Evolutionary conservation across 2,329 filamentous ascomycete species (phyloP).

Genomic region (Penicillium sclerotigenum): DNA sequence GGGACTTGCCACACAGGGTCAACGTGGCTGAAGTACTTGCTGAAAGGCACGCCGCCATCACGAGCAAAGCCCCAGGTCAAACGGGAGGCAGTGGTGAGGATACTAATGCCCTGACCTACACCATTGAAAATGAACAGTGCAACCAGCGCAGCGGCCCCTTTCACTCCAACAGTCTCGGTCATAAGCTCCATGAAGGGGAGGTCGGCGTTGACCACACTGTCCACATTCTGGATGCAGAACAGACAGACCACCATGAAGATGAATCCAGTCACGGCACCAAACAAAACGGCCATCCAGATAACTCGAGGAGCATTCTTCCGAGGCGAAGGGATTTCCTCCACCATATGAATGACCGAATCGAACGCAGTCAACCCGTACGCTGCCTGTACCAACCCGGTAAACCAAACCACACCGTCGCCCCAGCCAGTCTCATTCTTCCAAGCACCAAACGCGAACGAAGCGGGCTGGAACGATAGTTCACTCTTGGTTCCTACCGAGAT

Average conservation of each 20-base stretch:
- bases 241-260: slow-evolving; percentile 54
- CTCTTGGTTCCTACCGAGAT: slow-evolving; percentile 51
- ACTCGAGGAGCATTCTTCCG: slow-evolving; percentile 51
- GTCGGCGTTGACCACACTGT: slow-evolving; percentile 41
- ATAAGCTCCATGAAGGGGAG: slow-evolving; percentile 53
- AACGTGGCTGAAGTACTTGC: slow-evolving; percentile 46
- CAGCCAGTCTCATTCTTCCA: slow-evolving; percentile 55
- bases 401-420: slow-evolving; percentile 56
- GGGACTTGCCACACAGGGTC: slow-evolving; percentile 53
- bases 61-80: slow-evolving; percentile 56
- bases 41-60: slow-evolving; percentile 50
- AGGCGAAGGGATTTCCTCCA: slow-evolving; percentile 56
- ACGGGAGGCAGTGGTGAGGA: slow-evolving; percentile 52
- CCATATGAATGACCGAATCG: slow-evolving; percentile 58
- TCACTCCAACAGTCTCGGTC: slow-evolving; percentile 39
- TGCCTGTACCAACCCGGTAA: slow-evolving; percentile 56
- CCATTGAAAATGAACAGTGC: slow-evolving; percentile 57
- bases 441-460: slow-evolving; percentile 52
- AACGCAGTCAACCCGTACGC: slow-evolving; percentile 58
- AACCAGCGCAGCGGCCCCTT: slow-evolving; percentile 50
- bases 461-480: slow-evolving; percentile 48
- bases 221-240: slow-evolving; percentile 50
- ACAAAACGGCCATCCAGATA: slow-evolving; percentile 53
- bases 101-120: slow-evolving; percentile 52
- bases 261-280: slow-evolving; percentile 51